Percentiles rank a stretch among this genome's conserved stretches.
phyloP scores from a whole-genome alignment of 352 stramenopile species.

The Blastocystis sp. region DNA sequence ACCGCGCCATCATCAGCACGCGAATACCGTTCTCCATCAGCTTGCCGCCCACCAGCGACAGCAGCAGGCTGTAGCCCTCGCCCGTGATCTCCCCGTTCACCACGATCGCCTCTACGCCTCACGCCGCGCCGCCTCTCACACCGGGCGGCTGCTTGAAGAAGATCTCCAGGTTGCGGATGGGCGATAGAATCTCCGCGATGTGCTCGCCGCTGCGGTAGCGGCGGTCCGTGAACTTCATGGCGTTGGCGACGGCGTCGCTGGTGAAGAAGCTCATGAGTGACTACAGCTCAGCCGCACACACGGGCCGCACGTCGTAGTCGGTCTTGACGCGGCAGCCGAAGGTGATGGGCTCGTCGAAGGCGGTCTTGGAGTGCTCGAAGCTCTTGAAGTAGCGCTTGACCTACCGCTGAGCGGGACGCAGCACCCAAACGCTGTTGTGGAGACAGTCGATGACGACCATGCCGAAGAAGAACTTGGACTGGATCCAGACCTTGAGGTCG shows the following conservation, averaged over 20 bases:
- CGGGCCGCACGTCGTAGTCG: conserved; percentile 27
- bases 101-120: conserved; percentile 1
- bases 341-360: conserved; percentile 17
- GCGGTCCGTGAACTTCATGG: conserved; percentile 39
- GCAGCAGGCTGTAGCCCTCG: conserved; percentile 12
- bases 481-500: conserved; percentile 52
- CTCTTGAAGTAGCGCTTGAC: conserved; percentile 30
- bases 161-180: conserved; percentile 53
- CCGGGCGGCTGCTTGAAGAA: conserved; percentile 22
- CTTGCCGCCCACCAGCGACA: conserved; percentile 27
- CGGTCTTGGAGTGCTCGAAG: not conserved
- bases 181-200: conserved; percentile 19
- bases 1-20: not conserved
- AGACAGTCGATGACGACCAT: conserved; percentile 41
- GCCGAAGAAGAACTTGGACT: conserved; percentile 54
- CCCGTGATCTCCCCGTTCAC: not conserved
- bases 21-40: not conserved
- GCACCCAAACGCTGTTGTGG: conserved; percentile 9
- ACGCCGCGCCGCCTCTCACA: not conserved
- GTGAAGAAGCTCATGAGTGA: conserved; percentile 42
- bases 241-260: conserved; percentile 11
- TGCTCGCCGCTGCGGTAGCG: conserved; percentile 13
- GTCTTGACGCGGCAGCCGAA: conserved; percentile 17
- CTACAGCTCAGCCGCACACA: not conserved
- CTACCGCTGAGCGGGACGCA: not conserved